A percentile compares a stretch with the other conserved stretches of the same genome.
Conservation (phyloP, 169 alveolate genomes). For the Hammondia hammondi region DNA sequence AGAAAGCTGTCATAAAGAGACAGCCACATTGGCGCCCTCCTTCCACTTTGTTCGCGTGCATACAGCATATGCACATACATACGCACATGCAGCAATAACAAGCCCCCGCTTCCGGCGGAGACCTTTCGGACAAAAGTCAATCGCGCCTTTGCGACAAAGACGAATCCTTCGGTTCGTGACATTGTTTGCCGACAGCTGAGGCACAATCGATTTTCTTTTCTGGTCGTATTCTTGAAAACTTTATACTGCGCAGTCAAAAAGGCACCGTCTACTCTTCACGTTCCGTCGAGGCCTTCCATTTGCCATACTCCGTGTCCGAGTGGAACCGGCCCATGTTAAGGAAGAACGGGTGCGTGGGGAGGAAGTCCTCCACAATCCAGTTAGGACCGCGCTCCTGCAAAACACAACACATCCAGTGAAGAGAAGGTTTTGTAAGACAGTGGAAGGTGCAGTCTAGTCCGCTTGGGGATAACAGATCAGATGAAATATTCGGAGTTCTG, state of each 20-base stretch:
- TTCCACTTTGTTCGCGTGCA: too few relatives aligned
- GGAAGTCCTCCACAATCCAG: slow-evolving; percentile 85
- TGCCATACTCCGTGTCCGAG: slow-evolving; percentile 2
- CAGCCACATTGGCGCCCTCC: too few relatives aligned
- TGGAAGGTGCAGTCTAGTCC: too few relatives aligned
- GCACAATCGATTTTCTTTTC: not conserved
- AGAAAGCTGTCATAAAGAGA: not conserved
- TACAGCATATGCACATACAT: too few relatives aligned
- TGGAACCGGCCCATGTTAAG: not conserved
- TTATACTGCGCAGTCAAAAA: too few relatives aligned
- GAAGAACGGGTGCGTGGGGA: slow-evolving; percentile 86
- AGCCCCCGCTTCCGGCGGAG: not conserved
- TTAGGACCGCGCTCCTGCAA: slow-evolving; percentile 88
- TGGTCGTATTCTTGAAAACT: not conserved
- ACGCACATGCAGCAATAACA: too few relatives aligned
- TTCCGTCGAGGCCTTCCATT: not conserved
- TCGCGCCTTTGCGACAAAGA: not conserved
- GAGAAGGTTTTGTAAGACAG: too few relatives aligned
- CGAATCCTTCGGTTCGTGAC: not conserved
- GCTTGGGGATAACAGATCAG: too few relatives aligned
- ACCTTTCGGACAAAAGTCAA: not conserved
- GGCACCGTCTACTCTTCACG: not conserved
- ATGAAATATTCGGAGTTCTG: too few relatives aligned
- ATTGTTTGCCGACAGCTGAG: not conserved
- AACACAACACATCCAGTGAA: not conserved